phyloP scores from a whole-genome alignment of 75 land plant genomes.

The Cupressus sempervirens region DNA sequence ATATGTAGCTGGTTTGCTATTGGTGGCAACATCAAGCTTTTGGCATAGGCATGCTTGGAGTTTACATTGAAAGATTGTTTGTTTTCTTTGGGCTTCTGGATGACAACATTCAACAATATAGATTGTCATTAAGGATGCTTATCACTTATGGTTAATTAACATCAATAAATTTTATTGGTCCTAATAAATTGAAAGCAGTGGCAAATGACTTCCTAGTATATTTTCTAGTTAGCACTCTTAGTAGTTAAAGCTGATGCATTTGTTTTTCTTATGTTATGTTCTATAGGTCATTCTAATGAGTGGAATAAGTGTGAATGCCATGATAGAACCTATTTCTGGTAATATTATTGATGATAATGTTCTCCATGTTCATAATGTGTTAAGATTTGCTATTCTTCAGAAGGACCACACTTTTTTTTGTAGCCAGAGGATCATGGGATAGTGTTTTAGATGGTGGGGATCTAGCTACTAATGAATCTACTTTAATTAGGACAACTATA shows the following conservation, averaged over 20 bases:
- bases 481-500: too few relatives aligned
- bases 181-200: neutral
- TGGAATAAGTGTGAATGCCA: slow-evolving; percentile 63
- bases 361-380: slow-evolving; percentile 55
- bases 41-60: neutral
- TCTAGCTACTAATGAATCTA: too few relatives aligned
- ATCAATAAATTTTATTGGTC: neutral
- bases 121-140: neutral
- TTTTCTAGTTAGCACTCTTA: neutral
- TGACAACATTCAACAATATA: neutral
- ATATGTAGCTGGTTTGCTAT: neutral
- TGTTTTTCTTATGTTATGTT: neutral
- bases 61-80: neutral
- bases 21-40: neutral
- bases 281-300: slow-evolving; percentile 92
- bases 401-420: too few relatives aligned
- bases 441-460: too few relatives aligned
- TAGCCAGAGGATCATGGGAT: too few relatives aligned
- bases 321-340: slow-evolving; percentile 60
- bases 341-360: slow-evolving; percentile 48
- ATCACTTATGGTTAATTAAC: neutral
- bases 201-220: neutral
- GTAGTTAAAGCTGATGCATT: neutral
- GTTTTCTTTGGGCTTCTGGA: neutral
- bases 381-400: too few relatives aligned